Evolutionary conservation across 2,329 filamentous ascomycete genomes (phyloP), one percentile per base, ranked within the genome.

Genomic region (Alternaria brassicicola): DNA sequence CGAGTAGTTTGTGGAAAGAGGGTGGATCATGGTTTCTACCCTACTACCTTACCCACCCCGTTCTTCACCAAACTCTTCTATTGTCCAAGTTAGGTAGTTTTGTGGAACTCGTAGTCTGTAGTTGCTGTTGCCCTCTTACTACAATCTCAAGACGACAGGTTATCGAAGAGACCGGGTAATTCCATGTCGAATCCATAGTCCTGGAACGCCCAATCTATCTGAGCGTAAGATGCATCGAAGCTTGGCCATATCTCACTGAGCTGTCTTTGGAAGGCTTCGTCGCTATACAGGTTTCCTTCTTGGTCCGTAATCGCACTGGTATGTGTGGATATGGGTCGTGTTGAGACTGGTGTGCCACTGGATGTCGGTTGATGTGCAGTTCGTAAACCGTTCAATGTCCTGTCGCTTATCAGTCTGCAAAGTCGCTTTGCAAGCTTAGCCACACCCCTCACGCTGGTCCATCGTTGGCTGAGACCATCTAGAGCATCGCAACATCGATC

Each of bases 131-230:
- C 35, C 17, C 17, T 38, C 35, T 21, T 21, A 12, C 35, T 21
- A 38, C 5, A 21, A 38, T 12, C 35, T 38, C 36, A 52, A 28
- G 4, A 21, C 26, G 25, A 9, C 17, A 55, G 6, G 2, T 41
- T 9, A 12, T 55, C 35, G 15, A 35, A 49, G 6, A 15, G n/a
- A 8, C 42, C 19, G 13, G 52, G 15, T 1, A 49, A 41, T 9
- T 55, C 52, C 17, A 39, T 25, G 21, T 49, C 35, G 15, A 55
- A 49, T 9, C 52, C 35, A 15, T 52, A 52, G 35, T 55, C 52
- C 26, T 39, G 35, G 6, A 55, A 55, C 3, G 52, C 46, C 52
- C 52, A 55, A n/a, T 55, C 52, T 9, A 55, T 41, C 12, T 55
- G 52, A 17, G 43, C 23, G 10, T 49, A 55, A 15, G 43, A 31